These are phyloP conservation scores for Macrophomina pseudophaseolina DNA, from an alignment of 2,329 filamentous ascomycete species.

Conservation along the genomic window DNA sequence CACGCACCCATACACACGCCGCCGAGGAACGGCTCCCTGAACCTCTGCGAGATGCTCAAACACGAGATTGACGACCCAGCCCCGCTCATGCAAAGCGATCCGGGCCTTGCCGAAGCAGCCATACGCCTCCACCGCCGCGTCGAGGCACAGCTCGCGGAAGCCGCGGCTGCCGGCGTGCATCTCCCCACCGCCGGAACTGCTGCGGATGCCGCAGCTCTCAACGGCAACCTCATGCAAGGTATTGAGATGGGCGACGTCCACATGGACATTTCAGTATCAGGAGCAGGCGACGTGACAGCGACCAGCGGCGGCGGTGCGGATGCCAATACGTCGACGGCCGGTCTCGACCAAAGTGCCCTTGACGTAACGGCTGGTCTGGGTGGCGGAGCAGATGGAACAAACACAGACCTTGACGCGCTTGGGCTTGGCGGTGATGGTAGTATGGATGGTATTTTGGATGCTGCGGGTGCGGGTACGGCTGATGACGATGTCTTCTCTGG, in stretches of 20 bases:
- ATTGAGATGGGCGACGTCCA: slow-evolving; percentile 23
- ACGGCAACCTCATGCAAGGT: slow-evolving; percentile 23
- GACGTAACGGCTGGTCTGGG: slow-evolving; percentile 10
- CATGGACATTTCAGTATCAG: slow-evolving; percentile 19
- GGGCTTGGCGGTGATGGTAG: slow-evolving; percentile 12
- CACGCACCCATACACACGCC: slow-evolving; percentile 34
- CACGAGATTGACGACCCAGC: slow-evolving; percentile 64
- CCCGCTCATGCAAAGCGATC: slow-evolving; percentile 62
- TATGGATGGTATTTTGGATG: slow-evolving; percentile 25
- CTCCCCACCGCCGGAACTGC: slow-evolving; percentile 3
- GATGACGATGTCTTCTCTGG: slow-evolving; percentile 26
- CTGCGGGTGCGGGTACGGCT: not conserved
- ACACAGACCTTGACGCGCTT: slow-evolving; percentile 3
- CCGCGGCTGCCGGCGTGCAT: slow-evolving; percentile 5
- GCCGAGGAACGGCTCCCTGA: slow-evolving; percentile 46
- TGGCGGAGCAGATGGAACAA: slow-evolving; percentile 2
- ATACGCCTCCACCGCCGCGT: slow-evolving; percentile 68
- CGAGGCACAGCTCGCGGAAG: slow-evolving; percentile 62
- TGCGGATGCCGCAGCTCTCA: slow-evolving; percentile 14
- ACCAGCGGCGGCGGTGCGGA: not conserved
- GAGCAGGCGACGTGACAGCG: slow-evolving; percentile 1
- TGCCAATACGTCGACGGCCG: not conserved
- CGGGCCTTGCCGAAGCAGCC: slow-evolving; percentile 63
- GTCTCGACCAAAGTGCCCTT: not conserved
- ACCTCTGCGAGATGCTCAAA: slow-evolving; percentile 65